Evolutionary conservation across 257 asterid genomes (phyloP), one percentile per base, ranked within the genome.

Genomic region (Solanum gandarillasii): DNA sequence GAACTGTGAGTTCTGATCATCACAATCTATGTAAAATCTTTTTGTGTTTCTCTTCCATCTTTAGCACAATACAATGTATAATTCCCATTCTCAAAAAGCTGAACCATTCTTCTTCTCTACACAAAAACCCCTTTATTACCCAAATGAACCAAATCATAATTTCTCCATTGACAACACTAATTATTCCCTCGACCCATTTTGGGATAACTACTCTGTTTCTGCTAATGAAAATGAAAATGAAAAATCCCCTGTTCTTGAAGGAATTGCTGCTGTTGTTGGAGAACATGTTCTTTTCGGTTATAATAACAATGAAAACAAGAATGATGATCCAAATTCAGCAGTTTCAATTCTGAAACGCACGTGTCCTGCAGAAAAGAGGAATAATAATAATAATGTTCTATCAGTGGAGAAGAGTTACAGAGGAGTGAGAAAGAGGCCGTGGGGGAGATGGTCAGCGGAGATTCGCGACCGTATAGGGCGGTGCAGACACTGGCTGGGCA

Each of bases 371-470:
- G 79, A 39, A 39, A 39, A 39, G 46, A 39, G 46, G 46, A 68
- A 68, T 39, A 68, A 68, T 27, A 34, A 18, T 4, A 20, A 18
- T 8, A 35, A 11, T 39, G 36, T 35, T 23, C 84, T 85, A 9
- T 34, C 81, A 4, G 89, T 70, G 90, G 91, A 90, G 48, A 90
- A 83, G 70, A 92, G 88, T 70, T 96, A 95, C 16, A 83, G 99
- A 83, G 98, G 98, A 2, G 98, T 95, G 79, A 87, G 98, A 58
- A 92, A 92, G 92, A 85, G 98, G 96, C 98, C 98, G 9, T 94
- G 98, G 98, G 98, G 98, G 90, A 88, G 98, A 88, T 95, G 95
- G 95, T 95, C 98, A 16, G 98, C 98, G 3, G 98, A 95, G 94
- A 95, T 95, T 35, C 95, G 98, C 12, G 98, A 95, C 92, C 93